phyloP scores from a whole-genome alignment of 2,329 filamentous ascomycete genomes.

The Trichoderma sp. region DNA sequence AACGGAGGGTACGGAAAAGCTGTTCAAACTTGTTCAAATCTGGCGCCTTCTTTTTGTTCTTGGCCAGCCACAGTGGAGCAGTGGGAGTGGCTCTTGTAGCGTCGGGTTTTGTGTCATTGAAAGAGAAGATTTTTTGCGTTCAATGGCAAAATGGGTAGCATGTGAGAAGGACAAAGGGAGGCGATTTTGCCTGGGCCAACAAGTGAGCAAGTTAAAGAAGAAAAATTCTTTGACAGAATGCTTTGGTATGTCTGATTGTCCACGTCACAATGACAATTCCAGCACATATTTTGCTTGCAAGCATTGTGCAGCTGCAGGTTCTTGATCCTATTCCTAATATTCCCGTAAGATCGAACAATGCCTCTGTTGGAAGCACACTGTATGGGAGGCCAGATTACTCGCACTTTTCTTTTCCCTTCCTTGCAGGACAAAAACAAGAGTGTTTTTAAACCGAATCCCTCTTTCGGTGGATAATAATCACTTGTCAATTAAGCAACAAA shows the following conservation, averaged over 20 bases:
- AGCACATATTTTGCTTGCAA: background rate
- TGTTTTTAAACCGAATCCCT: background rate
- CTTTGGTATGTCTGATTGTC: background rate
- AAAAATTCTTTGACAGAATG: background rate
- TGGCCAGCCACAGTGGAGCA: background rate
- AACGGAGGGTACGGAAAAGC: background rate
- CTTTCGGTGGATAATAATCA: background rate
- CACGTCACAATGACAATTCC: background rate
- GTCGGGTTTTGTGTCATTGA: background rate
- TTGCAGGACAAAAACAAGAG: background rate
- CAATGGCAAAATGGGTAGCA: background rate
- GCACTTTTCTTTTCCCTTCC: too few species aligned
- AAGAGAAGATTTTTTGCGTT: background rate
- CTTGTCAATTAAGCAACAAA: background rate
- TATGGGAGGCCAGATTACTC: background rate
- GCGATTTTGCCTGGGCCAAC: background rate
- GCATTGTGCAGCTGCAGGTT: background rate
- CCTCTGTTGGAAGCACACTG: background rate
- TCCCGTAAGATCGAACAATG: background rate
- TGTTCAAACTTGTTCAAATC: background rate
- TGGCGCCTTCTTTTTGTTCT: background rate
- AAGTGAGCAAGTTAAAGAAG: background rate
- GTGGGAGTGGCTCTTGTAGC: background rate
- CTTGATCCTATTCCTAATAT: background rate
- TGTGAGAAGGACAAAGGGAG: background rate